These are phyloP conservation scores for Parmales sp. DNA, from an alignment of 108 stramenopile genomes.

Conservation along the genomic window DNA sequence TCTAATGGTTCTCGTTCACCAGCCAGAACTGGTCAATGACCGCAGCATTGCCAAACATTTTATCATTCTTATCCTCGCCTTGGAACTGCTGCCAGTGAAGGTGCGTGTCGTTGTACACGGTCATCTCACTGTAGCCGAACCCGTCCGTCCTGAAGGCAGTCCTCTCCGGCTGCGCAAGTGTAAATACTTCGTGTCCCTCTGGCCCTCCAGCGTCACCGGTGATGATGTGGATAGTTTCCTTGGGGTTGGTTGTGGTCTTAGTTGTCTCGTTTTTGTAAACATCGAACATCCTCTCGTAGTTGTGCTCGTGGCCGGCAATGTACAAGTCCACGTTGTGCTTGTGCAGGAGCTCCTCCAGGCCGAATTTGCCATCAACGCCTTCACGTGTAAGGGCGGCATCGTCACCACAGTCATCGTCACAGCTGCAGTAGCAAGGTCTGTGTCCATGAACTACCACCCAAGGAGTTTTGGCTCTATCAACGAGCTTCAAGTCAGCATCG, in stretches of 20 bases:
- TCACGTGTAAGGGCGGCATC: neutral
- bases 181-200: slow-evolving; percentile 6
- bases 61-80: too few relatives aligned
- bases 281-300: slow-evolving; percentile 14
- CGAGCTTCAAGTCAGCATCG: neutral
- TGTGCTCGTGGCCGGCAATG: slow-evolving; percentile 25
- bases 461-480: neutral
- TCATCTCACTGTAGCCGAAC: neutral
- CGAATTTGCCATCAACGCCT: neutral
- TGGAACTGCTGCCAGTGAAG: slow-evolving; percentile 1
- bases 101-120: slow-evolving; percentile 1
- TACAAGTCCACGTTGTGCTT: slow-evolving; percentile 25
- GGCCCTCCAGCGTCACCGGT: slow-evolving; percentile 12
- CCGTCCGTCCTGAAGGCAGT: slow-evolving; percentile 1
- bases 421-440: slow-evolving; percentile 11
- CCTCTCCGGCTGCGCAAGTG: neutral
- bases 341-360: slow-evolving; percentile 27
- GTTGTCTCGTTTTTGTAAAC: neutral
- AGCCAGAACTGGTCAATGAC: neutral
- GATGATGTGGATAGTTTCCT: slow-evolving; percentile 9
- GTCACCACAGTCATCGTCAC: neutral
- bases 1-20: neutral
- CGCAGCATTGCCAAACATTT: neutral
- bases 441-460: slow-evolving; percentile 18
- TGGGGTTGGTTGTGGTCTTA: neutral